Evolutionary conservation across 768 basidiomycete species (phyloP).

Genomic region (Russula sp.): DNA sequence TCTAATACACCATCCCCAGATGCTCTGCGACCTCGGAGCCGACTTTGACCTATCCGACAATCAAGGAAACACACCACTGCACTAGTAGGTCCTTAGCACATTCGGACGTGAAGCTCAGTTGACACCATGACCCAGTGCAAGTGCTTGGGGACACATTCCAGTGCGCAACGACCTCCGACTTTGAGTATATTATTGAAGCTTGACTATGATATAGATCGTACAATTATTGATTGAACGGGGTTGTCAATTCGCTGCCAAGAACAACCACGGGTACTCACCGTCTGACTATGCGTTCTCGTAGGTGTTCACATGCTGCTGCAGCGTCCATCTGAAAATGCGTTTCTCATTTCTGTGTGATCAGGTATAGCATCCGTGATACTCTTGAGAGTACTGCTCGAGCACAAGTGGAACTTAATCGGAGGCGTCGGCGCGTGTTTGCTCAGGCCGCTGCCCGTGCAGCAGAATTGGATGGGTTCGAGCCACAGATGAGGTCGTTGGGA

Average conservation of each 20-base stretch:
- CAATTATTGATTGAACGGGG: conserved; percentile 85
- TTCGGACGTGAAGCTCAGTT: background rate
- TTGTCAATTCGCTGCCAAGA: conserved; percentile 73
- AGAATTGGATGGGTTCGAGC: conserved; percentile 43
- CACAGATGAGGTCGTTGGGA: conserved; percentile 41
- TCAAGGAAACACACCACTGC: conserved; percentile 86
- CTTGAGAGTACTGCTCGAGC: conserved; percentile 73
- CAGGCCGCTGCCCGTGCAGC: conserved; percentile 63
- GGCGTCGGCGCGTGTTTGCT: conserved; percentile 62
- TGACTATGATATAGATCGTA: conserved; percentile 47
- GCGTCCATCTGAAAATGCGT: conserved; percentile 20
- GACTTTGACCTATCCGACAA: conserved; percentile 88
- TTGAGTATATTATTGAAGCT: conserved; percentile 17
- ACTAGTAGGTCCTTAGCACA: conserved; percentile 58
- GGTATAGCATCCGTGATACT: conserved; percentile 67
- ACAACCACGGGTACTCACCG: conserved; percentile 88
- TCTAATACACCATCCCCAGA: conserved; percentile 37
- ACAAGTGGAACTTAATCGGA: conserved; percentile 76
- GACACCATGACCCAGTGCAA: conserved; percentile 47
- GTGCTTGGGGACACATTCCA: conserved; percentile 79
- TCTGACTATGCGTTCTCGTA: conserved; percentile 91
- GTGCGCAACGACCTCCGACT: conserved; percentile 36
- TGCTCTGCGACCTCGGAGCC: conserved; percentile 86
- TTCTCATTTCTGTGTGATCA: conserved; percentile 27
- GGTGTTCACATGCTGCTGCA: conserved; percentile 26